These are phyloP conservation scores for Lentinula edodes DNA, from an alignment of 768 basidiomycete genomes.

Conservation along the genomic window DNA sequence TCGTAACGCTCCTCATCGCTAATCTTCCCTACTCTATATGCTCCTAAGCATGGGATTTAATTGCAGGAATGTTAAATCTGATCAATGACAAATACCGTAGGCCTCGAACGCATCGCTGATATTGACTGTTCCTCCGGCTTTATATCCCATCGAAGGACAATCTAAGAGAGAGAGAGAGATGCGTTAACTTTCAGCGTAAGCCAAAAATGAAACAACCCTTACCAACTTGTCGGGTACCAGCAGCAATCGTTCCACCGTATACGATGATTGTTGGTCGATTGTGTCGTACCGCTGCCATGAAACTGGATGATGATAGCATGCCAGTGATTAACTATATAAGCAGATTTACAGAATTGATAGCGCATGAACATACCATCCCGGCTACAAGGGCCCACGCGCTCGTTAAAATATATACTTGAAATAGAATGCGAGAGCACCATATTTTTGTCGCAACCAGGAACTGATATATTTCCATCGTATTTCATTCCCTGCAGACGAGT, in stretches of 20 bases:
- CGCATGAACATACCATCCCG: background rate
- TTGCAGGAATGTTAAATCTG: too few relatives aligned
- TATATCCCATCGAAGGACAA: slow-evolving; percentile 72
- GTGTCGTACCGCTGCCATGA: slow-evolving; percentile 82
- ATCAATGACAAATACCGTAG: slow-evolving; percentile 43
- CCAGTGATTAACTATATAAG: background rate
- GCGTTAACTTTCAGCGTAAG: slow-evolving; percentile 29
- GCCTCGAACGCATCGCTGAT: slow-evolving; percentile 84
- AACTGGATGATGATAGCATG: slow-evolving; percentile 53
- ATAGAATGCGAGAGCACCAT: slow-evolving; percentile 35
- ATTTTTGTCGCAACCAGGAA: slow-evolving; percentile 90
- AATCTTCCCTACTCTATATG: slow-evolving; percentile 72
- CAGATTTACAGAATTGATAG: background rate
- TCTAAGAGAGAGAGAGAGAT: slow-evolving; percentile 29
- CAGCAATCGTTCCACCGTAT: slow-evolving; percentile 82
- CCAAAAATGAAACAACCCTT: slow-evolving; percentile 22
- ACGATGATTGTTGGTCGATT: slow-evolving; percentile 86
- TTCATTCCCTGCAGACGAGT: slow-evolving; percentile 60
- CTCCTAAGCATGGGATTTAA: slow-evolving; percentile 40
- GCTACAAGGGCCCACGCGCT: background rate
- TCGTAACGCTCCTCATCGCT: slow-evolving; percentile 78
- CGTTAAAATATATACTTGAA: background rate
- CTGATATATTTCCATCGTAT: slow-evolving; percentile 82
- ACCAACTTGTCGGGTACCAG: slow-evolving; percentile 68
- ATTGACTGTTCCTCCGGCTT: slow-evolving; percentile 79